Conservation (phyloP, 768 basidiomycete genomes). For the Fistulinella prunicolor region DNA sequence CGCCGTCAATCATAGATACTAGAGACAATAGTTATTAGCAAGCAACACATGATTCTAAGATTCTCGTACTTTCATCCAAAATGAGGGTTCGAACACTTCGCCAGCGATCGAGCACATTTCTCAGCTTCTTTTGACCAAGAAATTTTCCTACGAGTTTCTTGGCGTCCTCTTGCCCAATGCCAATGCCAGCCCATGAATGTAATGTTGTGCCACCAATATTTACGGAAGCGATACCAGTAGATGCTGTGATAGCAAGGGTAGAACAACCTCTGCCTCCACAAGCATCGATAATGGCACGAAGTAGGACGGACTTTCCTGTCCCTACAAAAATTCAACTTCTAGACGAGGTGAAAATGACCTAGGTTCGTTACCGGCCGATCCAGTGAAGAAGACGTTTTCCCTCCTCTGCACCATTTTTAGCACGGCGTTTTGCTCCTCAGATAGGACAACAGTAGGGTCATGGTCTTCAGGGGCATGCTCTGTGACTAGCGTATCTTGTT, state of each 20-base stretch:
- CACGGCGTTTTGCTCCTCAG: conserved; percentile 50
- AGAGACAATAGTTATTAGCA: conserved; percentile 1
- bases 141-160: conserved; percentile 55
- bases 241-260: conserved; percentile 72
- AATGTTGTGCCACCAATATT: conserved; percentile 82
- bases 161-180: conserved; percentile 59
- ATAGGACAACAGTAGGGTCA: conserved; percentile 36
- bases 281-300: conserved; percentile 66
- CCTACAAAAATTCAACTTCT: conserved; percentile 35
- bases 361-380: conserved; percentile 58
- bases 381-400: conserved; percentile 80
- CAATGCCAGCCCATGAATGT: conserved; percentile 82
- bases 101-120: conserved; percentile 59
- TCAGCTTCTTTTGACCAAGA: conserved; percentile 37
- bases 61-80: conserved; percentile 74
- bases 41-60: neutral
- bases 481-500: neutral
- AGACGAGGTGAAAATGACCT: neutral
- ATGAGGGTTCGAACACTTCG: conserved; percentile 59
- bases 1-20: conserved; percentile 91
- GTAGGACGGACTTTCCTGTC: conserved; percentile 81
- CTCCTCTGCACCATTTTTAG: conserved; percentile 54
- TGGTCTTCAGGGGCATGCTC: neutral
- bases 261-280: conserved; percentile 37
- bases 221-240: conserved; percentile 75